Evolutionary conservation across 192 early-diverging fungal genomes (phyloP).

Genomic region (Linnemannia zychae): DNA sequence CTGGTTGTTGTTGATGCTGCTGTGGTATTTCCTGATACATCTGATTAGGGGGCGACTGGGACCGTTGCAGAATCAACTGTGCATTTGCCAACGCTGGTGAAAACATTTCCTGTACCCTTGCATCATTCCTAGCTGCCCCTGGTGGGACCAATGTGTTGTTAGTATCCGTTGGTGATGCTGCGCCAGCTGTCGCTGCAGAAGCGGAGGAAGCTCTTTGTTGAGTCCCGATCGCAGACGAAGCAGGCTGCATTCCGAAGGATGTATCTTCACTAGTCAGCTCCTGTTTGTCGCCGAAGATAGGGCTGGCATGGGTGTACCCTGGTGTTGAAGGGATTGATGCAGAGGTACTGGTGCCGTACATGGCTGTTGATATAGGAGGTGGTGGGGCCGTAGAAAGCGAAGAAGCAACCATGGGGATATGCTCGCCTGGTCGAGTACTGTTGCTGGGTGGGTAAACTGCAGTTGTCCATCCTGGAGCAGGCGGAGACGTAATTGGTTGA

Average conservation of each 20-base stretch:
- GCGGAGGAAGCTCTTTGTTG: not conserved
- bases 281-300: slow-evolving; percentile 4
- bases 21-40: not conserved
- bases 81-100: slow-evolving; percentile 40
- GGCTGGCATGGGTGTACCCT: not conserved
- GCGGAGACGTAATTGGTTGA: not conserved
- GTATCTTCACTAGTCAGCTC: slow-evolving; percentile 12
- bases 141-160: not conserved
- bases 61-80: slow-evolving; percentile 36
- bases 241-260: not conserved
- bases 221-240: not conserved
- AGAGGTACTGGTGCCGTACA: not conserved
- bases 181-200: not conserved
- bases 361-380: not conserved
- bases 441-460: not conserved
- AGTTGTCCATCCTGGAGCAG: not conserved
- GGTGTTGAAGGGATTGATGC: slow-evolving; percentile 8
- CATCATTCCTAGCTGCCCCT: not conserved
- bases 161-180: not conserved
- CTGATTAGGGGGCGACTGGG: slow-evolving; percentile 13
- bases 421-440: not conserved
- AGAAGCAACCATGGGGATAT: not conserved
- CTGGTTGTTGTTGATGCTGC: not conserved
- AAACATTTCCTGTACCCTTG: slow-evolving; percentile 14
- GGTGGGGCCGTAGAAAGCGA: not conserved